Conservation (phyloP, 768 basidiomycete genomes). For the Rhodotorula kratochvilovae region DNA sequence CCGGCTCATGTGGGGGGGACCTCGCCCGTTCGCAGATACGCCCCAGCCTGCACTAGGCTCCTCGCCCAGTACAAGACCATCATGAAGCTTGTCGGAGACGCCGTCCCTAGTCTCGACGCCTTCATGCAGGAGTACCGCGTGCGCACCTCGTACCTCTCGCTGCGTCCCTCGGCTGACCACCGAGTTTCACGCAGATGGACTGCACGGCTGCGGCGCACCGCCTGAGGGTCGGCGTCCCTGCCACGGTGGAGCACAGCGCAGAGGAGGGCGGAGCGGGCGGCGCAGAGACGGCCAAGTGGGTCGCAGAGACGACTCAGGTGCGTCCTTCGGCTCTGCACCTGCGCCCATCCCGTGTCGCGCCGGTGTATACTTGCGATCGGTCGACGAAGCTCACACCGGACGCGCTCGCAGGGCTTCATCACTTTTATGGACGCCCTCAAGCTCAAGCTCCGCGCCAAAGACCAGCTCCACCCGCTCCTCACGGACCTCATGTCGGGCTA, state of each 20-base stretch:
- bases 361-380: no score
- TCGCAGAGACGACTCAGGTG: conserved; percentile 95
- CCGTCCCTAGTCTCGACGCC: conserved; percentile 74
- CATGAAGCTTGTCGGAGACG: conserved; percentile 87
- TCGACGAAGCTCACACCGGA: background rate
- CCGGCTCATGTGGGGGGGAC: conserved; percentile 28
- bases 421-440: conserved; percentile 98
- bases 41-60: conserved; percentile 89
- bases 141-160: conserved; percentile 40
- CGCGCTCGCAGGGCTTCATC: conserved; percentile 80
- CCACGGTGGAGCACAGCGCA: conserved; percentile 92
- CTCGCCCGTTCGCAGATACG: conserved; percentile 62
- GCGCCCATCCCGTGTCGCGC: no score
- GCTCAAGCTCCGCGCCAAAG: conserved; percentile 87
- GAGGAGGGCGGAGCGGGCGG: conserved; percentile 53
- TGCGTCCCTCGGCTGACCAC: background rate
- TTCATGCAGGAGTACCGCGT: conserved; percentile 89
- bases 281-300: conserved; percentile 91
- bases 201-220: conserved; percentile 86
- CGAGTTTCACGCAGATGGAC: conserved; percentile 62
- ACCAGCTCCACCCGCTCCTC: conserved; percentile 87
- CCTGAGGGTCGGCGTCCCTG: conserved; percentile 85
- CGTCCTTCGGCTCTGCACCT: conserved; percentile 20
- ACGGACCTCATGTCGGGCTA: conserved; percentile 94
- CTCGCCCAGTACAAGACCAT: conserved; percentile 96